Base-by-base conservation (phyloP, 1,284 basidiomycete genomes). In the Melampsora larici-populina region DNA sequence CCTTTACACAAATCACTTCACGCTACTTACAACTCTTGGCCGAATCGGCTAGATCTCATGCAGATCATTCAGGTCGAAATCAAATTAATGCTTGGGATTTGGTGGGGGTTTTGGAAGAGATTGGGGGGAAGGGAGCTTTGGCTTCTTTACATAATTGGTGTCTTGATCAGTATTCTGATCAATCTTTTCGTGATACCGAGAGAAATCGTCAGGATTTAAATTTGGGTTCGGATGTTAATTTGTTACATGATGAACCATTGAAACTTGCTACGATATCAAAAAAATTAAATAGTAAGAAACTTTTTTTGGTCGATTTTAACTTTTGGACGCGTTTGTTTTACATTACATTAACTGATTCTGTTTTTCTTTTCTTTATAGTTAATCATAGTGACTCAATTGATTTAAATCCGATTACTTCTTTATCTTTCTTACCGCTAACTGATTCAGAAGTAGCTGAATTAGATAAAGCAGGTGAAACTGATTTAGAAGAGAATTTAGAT, bases 11-110 rank as follows among this genome's bases (percentile, higher is more conserved):
- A 40, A 24, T 72, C 1, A 43, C 70, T 0, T 29, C 55, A 29
- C 36, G 70, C 26, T 72, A 72, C 21, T 43, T 72, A 26, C 36
- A 72, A 49, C 70, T 72, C 26, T 24, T 72, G 36, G 70, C 55
- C 33, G 31, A 72, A 18, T 11, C 55, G 1, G 70, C 70, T n/a
- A 18, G 58, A 29, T 8, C 18, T 29, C 29, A 62, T 11, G 70
- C 70, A n/a, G 60, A 72, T 31, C 70, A 72, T 43, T 60, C 70
- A 1, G 51, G 55, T 26, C 36, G 70, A 17, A 24, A 33, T 64
- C 58, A 36, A 9, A 72, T 72, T 33, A 72, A 72, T 60, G 70
- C 55, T 24, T 72, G 58, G 58, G 70, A 72, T 46, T 21, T 63
- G 64, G 29, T 72, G 4, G 55, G 64, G 26, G 29, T 9, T 43